Base-by-base conservation (phyloP, 768 basidiomycete genomes). In the Lentinula sp. region DNA sequence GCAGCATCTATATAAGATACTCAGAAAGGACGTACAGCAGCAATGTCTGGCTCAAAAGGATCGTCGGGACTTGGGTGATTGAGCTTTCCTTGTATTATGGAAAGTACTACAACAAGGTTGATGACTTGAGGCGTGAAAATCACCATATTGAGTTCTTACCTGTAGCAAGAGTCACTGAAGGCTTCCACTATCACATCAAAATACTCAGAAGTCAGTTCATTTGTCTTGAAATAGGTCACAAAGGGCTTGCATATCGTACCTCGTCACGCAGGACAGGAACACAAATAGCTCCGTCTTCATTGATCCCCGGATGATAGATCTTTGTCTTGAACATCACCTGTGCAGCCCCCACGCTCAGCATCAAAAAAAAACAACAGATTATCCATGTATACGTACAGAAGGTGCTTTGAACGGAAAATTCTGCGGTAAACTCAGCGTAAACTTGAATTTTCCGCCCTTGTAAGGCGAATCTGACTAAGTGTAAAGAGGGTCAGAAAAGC, bases 371-470 rank as follows among this genome's bases (percentile, higher is more conserved):
- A 15, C 37, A 11, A 31, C 37, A 23, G 7, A n/a, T 9, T 11
- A 1, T n/a, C 23, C 4, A 32, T 53, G n/a, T n/a, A 40, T 16
- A 45, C 78, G 66, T 73, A 92, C 91, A 61, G 80, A 78, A 40
- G 92, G 92, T 3, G 93, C 84, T 72, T 94, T 93, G 84, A 94
- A 94, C 7, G 93, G 92, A 65, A 87, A 94, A 71, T 84, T 87
- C n/a, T 78, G 66, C 1, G 92, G 90, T n/a, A 94, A 76, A n/a
- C 76, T 73, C 11, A 93, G 70, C 42, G 74, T 86, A 71, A 93
- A 93, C 65, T 83, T 78, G 73, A 91, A 94, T 0, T 82, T 90
- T 52, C 93, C 92, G 56, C 81, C 82, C 72, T 87, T 90, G 80
- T 94, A 94, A 0, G 92, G 93, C 32, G 88, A 89, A 65, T 88